Evolutionary conservation across 495 filamentous ascomycete genomes (phyloP).

Genomic region (Umbilicaria muhlenbergii): DNA sequence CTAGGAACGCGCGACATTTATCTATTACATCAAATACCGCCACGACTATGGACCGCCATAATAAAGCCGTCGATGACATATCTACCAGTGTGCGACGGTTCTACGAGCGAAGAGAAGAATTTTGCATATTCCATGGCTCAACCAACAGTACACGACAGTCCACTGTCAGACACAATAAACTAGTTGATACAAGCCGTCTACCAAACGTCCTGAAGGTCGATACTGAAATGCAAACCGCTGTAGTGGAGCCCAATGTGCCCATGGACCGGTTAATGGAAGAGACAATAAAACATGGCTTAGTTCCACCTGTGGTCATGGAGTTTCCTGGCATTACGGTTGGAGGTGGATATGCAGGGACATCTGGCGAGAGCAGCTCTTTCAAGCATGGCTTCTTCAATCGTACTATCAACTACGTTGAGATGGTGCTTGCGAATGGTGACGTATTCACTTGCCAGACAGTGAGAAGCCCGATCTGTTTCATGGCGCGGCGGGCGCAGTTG

Average conservation of each 20-base stretch:
- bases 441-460: constrained; percentile 22
- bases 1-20: too few species aligned
- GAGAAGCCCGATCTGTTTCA: constrained; percentile 33
- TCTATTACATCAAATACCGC: too few species aligned
- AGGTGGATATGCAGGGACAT: constrained; percentile 38
- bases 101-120: constrained; percentile 41
- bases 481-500: constrained; percentile 36
- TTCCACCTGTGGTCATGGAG: constrained; percentile 41
- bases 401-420: constrained; percentile 33
- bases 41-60: constrained; percentile 35
- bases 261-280: constrained; percentile 32
- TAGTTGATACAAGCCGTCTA: constrained; percentile 40
- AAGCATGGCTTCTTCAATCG: constrained; percentile 40
- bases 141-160: constrained; percentile 56
- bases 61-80: constrained; percentile 26
- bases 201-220: constrained; percentile 39
- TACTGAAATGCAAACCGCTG: constrained; percentile 17
- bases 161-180: constrained; percentile 23
- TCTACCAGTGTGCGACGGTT: constrained; percentile 35
- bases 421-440: constrained; percentile 37
- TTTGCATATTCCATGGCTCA: constrained; percentile 64
- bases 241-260: constrained; percentile 37
- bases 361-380: constrained; percentile 39
- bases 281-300: constrained; percentile 23
- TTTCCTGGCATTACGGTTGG: constrained; percentile 44